phyloP scores from a whole-genome alignment of 345 rosid species.

The Brassica incana region DNA sequence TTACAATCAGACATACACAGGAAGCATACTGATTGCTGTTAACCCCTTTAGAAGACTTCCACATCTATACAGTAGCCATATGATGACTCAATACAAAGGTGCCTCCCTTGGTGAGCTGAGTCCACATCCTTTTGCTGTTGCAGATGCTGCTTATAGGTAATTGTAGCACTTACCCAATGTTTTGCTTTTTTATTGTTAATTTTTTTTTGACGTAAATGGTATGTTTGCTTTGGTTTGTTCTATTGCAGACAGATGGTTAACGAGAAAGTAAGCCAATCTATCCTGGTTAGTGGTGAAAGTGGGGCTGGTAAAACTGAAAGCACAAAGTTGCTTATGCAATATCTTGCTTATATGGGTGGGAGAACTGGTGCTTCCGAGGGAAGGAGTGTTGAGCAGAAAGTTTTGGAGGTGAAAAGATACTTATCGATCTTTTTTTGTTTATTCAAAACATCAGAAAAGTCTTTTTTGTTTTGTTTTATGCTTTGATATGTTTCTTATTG shows the following conservation, averaged over 20 bases:
- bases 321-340: conserved; percentile 93
- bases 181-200: neutral
- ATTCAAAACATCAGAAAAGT: neutral
- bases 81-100: conserved; percentile 98
- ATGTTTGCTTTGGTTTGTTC: conserved; percentile 9
- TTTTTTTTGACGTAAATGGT: neutral
- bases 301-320: conserved; percentile 99
- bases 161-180: neutral
- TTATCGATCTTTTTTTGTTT: neutral
- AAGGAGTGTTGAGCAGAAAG: conserved; percentile 97
- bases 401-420: conserved; percentile 70
- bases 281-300: conserved; percentile 98
- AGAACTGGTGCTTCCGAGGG: conserved; percentile 81
- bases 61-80: conserved; percentile 89
- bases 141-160: conserved; percentile 99
- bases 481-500: conserved; percentile 8
- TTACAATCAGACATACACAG: conserved; percentile 83
- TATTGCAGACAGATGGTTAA: conserved; percentile 82
- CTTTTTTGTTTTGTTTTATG: neutral
- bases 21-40: conserved; percentile 94
- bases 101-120: conserved; percentile 94
- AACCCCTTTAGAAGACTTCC: conserved; percentile 94
- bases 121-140: conserved; percentile 99
- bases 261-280: conserved; percentile 86
- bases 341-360: conserved; percentile 99